Conservation (phyloP, 805 yeast species). For the Metschnikowia bowlesiae region DNA sequence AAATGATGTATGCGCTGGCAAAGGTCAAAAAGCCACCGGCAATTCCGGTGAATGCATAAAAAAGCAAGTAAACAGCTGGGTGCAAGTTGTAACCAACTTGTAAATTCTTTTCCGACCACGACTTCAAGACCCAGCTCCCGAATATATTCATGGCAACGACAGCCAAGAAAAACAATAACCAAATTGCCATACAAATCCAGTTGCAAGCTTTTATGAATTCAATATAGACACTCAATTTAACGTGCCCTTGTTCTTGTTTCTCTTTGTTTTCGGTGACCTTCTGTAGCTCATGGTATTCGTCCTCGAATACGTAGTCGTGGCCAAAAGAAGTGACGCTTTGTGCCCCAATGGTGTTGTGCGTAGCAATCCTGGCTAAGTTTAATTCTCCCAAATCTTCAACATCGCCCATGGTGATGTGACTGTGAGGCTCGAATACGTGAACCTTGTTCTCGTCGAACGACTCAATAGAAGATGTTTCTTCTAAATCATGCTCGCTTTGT, state of each 20-base stretch:
- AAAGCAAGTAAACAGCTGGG: conserved; percentile 22
- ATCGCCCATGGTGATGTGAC: conserved; percentile 20
- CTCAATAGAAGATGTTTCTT: conserved; percentile 4
- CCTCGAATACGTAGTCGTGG: conserved; percentile 28
- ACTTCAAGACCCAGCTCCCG: conserved; percentile 29
- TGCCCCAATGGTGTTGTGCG: conserved; percentile 17
- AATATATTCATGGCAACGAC: conserved; percentile 20
- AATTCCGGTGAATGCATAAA: conserved; percentile 28
- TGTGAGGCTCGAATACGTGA: conserved; percentile 6
- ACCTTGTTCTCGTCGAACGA: conserved; percentile 8
- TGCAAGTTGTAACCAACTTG: conserved; percentile 22
- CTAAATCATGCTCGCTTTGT: conserved; percentile 12
- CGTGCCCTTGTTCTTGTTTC: conserved; percentile 22
- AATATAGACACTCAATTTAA: conserved; percentile 25
- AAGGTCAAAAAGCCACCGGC: conserved; percentile 25
- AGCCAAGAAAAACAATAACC: conserved; percentile 20
- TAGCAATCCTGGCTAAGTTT: conserved; percentile 14
- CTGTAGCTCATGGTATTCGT: conserved; percentile 21
- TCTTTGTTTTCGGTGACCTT: conserved; percentile 12
- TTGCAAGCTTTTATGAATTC: conserved; percentile 33
- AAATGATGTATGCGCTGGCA: conserved; percentile 25
- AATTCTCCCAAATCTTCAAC: conserved; percentile 14
- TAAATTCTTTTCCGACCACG: conserved; percentile 34
- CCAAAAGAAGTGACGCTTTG: conserved; percentile 33
- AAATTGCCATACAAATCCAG: conserved; percentile 20